Evolutionary conservation across 371 early-diverging fungal genomes (phyloP), one percentile per base, ranked within the genome.

Genomic region (Actinomucor elegans): DNA sequence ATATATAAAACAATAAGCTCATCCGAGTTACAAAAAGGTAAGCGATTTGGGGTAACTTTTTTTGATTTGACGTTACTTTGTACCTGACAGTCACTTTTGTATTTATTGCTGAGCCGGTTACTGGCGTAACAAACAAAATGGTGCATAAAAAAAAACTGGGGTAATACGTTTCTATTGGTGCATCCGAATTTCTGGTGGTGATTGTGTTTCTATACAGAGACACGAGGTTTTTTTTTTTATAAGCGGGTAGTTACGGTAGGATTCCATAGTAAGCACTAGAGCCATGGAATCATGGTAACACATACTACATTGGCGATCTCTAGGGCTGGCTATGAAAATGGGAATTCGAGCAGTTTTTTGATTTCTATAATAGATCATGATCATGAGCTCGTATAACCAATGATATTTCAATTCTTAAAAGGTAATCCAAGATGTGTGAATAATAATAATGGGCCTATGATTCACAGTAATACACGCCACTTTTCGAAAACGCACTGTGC

Each of bases 391-490:
- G 38, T 18, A 38, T 38, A 38, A 20, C 17, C 38, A 4, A 38
- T 21, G 38, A 21, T 38, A 38, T 38, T 38, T 38, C 21, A 38
- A 10, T 36, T 28, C 32, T 45, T 52, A 43, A 46, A 45, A 52
- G 40, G 59, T 35, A 57, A 57, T 51, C 32, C 46, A 41, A 33
- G 43, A 33, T 37, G 38, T 50, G 52, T 51, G 58, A 59, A n/a
- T n/a, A 31, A 52, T 38, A 47, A 52, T 50, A 38, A 14, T 12
- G 18, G 27, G 29, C 17, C 29, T 37, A 55, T 26, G 32, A 55
- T 18, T 47, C 32, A n/a, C n/a, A n/a, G n/a, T n/a, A n/a, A n/a
- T n/a, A n/a, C 55, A 55, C 47, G 59, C 52, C 59, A 52, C 53
- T 52, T 7, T 27, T 35, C 34, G 33, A 33, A 26, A 41, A 18